Conservation (phyloP, 352 stramenopile genomes). For the Globisporangium iwayamae region DNA sequence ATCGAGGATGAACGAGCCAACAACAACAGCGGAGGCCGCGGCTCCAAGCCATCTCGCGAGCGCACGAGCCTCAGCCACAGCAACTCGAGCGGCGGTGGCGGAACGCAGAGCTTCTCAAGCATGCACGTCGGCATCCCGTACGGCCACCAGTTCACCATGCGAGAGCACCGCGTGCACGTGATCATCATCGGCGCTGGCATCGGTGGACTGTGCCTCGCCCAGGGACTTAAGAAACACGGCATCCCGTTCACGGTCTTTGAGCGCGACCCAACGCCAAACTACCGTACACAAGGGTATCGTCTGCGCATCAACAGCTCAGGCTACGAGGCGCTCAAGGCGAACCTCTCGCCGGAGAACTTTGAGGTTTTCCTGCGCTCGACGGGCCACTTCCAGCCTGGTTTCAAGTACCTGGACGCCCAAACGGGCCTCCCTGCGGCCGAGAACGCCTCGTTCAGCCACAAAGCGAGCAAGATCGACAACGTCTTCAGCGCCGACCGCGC, state of each 20-base stretch:
- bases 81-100: neutral
- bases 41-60: slow-evolving; percentile 6
- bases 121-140: neutral
- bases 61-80: neutral
- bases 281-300: slow-evolving; percentile 56
- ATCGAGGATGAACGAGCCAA: slow-evolving; percentile 16
- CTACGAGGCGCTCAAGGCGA: slow-evolving; percentile 57
- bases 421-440: slow-evolving; percentile 14
- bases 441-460: slow-evolving; percentile 11
- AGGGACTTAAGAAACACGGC: slow-evolving; percentile 51
- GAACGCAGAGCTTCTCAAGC: slow-evolving; percentile 2
- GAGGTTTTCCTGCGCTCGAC: slow-evolving; percentile 52
- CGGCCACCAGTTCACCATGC: neutral
- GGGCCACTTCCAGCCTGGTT: slow-evolving; percentile 42
- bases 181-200: slow-evolving; percentile 52
- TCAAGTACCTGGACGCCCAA: slow-evolving; percentile 44
- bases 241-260: slow-evolving; percentile 72
- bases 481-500: slow-evolving; percentile 42
- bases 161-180: slow-evolving; percentile 23
- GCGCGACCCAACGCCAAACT: slow-evolving; percentile 56
- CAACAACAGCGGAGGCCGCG: too few relatives aligned
- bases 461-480: slow-evolving; percentile 13
- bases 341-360: slow-evolving; percentile 38
- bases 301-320: slow-evolving; percentile 56
- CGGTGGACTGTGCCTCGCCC: slow-evolving; percentile 52